A percentile compares a stretch with the other conserved stretches of the same genome.
Conservation (phyloP, 1,284 basidiomycete genomes). For the Trichosporon faecale region DNA sequence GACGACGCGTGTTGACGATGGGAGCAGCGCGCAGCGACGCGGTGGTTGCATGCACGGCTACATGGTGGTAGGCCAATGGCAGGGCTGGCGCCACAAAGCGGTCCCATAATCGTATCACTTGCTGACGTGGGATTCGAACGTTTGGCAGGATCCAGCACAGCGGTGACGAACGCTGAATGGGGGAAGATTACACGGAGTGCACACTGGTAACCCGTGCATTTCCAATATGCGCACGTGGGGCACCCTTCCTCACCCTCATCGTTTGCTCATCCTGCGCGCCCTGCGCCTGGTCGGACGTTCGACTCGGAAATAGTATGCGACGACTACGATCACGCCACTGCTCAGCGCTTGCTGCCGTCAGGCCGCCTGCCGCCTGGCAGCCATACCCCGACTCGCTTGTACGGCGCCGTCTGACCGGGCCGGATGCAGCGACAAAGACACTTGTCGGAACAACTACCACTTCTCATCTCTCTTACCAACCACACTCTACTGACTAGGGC, state of each 20-base stretch:
- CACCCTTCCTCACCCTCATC: neutral
- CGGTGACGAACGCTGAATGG: neutral
- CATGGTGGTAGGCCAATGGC: neutral
- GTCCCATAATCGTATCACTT: neutral
- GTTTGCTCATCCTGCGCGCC: neutral
- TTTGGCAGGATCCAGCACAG: neutral
- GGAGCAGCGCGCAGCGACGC: too few relatives aligned
- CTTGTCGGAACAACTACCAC: neutral
- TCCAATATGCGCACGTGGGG: neutral
- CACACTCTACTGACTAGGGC: neutral
- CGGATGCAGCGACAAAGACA: neutral
- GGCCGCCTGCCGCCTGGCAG: neutral
- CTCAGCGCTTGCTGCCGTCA: neutral
- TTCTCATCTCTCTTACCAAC: neutral
- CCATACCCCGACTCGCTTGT: neutral
- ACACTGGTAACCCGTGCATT: neutral
- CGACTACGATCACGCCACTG: constrained; percentile 9
- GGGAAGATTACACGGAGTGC: neutral
- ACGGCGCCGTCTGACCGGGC: neutral
- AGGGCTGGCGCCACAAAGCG: neutral
- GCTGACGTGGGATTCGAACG: neutral
- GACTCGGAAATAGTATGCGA: constrained; percentile 2
- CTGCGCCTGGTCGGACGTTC: neutral
- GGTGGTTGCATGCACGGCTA: neutral
- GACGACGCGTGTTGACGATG: neutral